Percentiles rank a stretch among this genome's conserved stretches.
phyloP scores from a whole-genome alignment of 225 moss, liverwort and hornwort genomes.

The Takakia lepidozioides region DNA sequence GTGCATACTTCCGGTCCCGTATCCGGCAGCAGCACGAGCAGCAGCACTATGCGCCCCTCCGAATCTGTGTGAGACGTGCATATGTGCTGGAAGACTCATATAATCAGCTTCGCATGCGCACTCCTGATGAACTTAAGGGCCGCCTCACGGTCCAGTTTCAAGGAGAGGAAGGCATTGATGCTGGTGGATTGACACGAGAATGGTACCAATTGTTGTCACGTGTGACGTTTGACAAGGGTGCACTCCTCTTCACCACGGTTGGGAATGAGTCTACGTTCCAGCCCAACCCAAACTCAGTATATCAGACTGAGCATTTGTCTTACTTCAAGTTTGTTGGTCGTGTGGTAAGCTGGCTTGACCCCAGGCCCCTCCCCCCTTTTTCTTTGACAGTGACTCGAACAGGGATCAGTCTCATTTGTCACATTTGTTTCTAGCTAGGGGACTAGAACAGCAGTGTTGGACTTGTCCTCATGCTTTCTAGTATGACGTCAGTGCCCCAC shows the following conservation, averaged over 20 bases:
- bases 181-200: constrained; percentile 90
- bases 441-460: too few relatives aligned
- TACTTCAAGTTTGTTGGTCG: constrained; percentile 99
- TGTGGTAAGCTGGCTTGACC: constrained; percentile 83
- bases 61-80: constrained; percentile 75
- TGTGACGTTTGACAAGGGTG: constrained; percentile 92
- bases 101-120: constrained; percentile 94
- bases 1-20: constrained; percentile 89
- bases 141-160: constrained; percentile 91
- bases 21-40: constrained; percentile 97
- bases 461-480: too few relatives aligned
- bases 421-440: too few relatives aligned
- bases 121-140: constrained; percentile 90
- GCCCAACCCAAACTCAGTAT: constrained; percentile 93
- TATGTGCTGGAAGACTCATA: constrained; percentile 94
- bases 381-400: too few relatives aligned
- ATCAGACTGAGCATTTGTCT: constrained; percentile 88
- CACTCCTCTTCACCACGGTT: constrained; percentile 85
- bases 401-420: too few relatives aligned
- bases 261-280: constrained; percentile 93
- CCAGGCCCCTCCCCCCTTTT: too few relatives aligned
- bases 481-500: too few relatives aligned
- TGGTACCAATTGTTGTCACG: constrained; percentile 92
- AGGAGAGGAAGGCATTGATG: constrained; percentile 98
- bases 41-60: constrained; percentile 90